A percentile compares a stretch with the other conserved stretches of the same genome.
Conservation (phyloP, 129 eudicot genomes). For the Flaveria robusta region DNA sequence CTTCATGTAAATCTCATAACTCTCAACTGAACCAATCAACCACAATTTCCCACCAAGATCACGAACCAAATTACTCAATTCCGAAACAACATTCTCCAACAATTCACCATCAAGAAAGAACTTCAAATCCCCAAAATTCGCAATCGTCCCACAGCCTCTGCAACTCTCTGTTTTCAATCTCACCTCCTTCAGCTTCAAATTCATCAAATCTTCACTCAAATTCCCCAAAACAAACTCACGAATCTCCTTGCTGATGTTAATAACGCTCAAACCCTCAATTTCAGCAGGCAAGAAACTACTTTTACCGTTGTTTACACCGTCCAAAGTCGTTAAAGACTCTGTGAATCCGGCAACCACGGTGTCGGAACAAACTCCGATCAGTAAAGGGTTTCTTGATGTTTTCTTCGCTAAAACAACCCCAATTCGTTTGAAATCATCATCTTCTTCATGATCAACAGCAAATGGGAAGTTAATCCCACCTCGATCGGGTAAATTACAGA, state of each 20-base stretch:
- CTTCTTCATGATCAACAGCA: slow-evolving; percentile 39
- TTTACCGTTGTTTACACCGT: slow-evolving; percentile 13
- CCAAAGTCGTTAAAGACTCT: slow-evolving; percentile 36
- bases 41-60: slow-evolving; percentile 47
- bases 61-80: slow-evolving; percentile 49
- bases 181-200: slow-evolving; percentile 57
- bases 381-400: slow-evolving; percentile 52
- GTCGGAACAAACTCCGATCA: slow-evolving; percentile 63
- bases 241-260: slow-evolving; percentile 52
- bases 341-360: slow-evolving; percentile 49
- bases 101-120: slow-evolving; percentile 47
- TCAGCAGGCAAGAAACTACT: slow-evolving; percentile 41
- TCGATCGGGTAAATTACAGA: slow-evolving; percentile 49
- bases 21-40: slow-evolving; percentile 61
- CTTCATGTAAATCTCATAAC: slow-evolving; percentile 53
- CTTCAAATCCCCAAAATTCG: slow-evolving; percentile 70
- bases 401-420: slow-evolving; percentile 52
- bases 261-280: slow-evolving; percentile 45
- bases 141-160: slow-evolving; percentile 51
- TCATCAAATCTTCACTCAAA: slow-evolving; percentile 52
- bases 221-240: slow-evolving; percentile 44
- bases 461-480: slow-evolving; percentile 58
- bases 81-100: slow-evolving; percentile 41
- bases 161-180: slow-evolving; percentile 38
- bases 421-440: slow-evolving; percentile 56